These are phyloP conservation scores for Byssothecium circinans DNA, from an alignment of 2,329 filamentous ascomycete species.

Conservation along the genomic window DNA sequence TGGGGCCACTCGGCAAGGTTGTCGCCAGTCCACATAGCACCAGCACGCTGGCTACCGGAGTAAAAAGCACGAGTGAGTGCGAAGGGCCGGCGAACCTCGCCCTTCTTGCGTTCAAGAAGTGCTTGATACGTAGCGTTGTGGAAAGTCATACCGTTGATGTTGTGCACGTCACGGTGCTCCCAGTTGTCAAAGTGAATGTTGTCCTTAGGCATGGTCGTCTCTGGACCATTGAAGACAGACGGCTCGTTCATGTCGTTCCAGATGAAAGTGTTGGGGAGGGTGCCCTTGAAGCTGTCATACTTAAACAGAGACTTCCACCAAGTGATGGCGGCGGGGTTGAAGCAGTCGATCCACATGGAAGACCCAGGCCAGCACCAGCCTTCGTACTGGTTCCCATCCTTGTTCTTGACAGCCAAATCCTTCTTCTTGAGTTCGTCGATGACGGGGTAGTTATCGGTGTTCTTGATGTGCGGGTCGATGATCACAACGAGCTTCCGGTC, in stretches of 20 bases:
- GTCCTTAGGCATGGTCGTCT: slow-evolving; percentile 98
- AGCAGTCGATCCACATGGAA: slow-evolving; percentile 94
- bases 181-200: slow-evolving; percentile 88
- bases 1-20: slow-evolving; percentile 94
- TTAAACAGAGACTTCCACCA: slow-evolving; percentile 93
- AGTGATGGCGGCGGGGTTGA: slow-evolving; percentile 85
- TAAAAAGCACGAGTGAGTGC: slow-evolving; percentile 92
- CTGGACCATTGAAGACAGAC: slow-evolving; percentile 96
- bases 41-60: slow-evolving; percentile 82
- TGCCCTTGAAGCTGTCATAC: slow-evolving; percentile 85
- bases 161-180: slow-evolving; percentile 97
- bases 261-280: slow-evolving; percentile 82
- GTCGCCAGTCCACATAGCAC: slow-evolving; percentile 98
- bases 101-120: slow-evolving; percentile 80
- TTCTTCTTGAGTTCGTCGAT: slow-evolving; percentile 82
- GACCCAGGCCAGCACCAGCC: slow-evolving; percentile 99
- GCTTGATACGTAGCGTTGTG: slow-evolving; percentile 92
- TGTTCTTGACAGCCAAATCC: slow-evolving; percentile 82
- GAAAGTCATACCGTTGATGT: slow-evolving; percentile 92
- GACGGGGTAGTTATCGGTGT: slow-evolving; percentile 74
- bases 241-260: slow-evolving; percentile 99
- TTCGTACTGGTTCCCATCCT: slow-evolving; percentile 85
- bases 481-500: slow-evolving; percentile 91
- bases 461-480: slow-evolving; percentile 98
- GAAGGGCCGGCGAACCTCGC: slow-evolving; percentile 83